These are phyloP conservation scores for Laetiporus sulphureus DNA, from an alignment of 1,284 basidiomycete genomes.

Conservation along the genomic window DNA sequence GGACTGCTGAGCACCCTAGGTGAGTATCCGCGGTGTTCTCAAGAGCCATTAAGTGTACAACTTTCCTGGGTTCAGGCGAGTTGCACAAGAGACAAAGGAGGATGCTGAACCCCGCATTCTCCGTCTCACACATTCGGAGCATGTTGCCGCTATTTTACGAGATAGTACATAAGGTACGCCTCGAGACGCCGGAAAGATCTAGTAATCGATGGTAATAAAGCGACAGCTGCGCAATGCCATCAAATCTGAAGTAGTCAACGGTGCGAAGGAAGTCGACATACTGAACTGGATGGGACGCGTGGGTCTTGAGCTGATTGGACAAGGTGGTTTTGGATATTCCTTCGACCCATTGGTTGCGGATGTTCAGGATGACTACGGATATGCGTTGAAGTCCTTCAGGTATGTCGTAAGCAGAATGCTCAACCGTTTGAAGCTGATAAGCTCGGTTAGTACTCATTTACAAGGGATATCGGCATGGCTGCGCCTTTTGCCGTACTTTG, in stretches of 20 bases:
- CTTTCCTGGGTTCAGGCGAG: conserved; percentile 3
- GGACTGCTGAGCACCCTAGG: background rate
- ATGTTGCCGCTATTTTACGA: conserved; percentile 12
- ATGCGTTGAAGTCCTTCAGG: conserved; percentile 16
- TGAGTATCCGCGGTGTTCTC: no score
- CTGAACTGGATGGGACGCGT: conserved; percentile 17
- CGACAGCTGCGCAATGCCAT: conserved; percentile 12
- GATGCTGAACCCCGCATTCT: conserved; percentile 14
- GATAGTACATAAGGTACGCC: conserved; percentile 7
- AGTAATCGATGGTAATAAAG: no score
- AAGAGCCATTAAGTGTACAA: background rate
- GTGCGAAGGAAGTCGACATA: conserved; percentile 15
- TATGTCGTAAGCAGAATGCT: no score
- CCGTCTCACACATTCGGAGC: conserved; percentile 10
- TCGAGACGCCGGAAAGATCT: no score
- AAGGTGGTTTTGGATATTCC: conserved; percentile 21
- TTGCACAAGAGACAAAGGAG: conserved; percentile 12
- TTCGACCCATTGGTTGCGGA: conserved; percentile 16
- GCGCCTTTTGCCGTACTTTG: conserved; percentile 22
- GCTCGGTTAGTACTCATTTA: no score
- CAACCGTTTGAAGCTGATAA: no score
- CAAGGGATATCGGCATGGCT: no score
- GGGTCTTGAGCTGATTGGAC: conserved; percentile 22
- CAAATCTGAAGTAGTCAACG: conserved; percentile 1
- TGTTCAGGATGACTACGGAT: conserved; percentile 10